Conservation (phyloP, 2,329 filamentous ascomycete species). For the Aspergillus latus region DNA sequence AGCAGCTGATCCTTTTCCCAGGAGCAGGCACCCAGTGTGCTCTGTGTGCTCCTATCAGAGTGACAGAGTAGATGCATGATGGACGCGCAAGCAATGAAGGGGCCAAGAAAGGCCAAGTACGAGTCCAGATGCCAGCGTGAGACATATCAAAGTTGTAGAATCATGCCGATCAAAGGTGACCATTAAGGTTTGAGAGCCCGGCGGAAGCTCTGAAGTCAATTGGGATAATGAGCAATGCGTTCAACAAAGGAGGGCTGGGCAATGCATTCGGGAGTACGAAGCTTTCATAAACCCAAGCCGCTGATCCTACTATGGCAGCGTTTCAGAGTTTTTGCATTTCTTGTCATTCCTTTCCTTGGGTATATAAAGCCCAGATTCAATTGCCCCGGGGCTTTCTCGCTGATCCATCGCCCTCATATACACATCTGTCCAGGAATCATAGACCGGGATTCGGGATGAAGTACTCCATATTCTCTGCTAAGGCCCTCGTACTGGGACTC, state of each 20-base stretch:
- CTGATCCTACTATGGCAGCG: neutral
- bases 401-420: too few species aligned
- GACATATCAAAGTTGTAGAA: neutral
- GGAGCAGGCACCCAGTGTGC: too few species aligned
- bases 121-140: neutral
- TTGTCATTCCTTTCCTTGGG: neutral
- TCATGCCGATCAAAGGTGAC: neutral
- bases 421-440: neutral
- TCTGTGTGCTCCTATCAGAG: too few species aligned
- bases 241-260: neutral
- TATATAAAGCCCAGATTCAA: neutral
- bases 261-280: neutral
- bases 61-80: neutral
- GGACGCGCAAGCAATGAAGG: neutral
- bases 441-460: constrained; percentile 1
- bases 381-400: neutral
- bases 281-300: neutral
- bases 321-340: neutral
- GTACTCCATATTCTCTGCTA: neutral
- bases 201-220: neutral
- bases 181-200: neutral
- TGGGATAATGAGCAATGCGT: neutral
- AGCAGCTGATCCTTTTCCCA: too few species aligned
- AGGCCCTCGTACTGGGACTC: neutral
- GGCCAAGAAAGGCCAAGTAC: neutral